phyloP scores from a whole-genome alignment of 768 basidiomycete species.

The Pleurotus sapidus region DNA sequence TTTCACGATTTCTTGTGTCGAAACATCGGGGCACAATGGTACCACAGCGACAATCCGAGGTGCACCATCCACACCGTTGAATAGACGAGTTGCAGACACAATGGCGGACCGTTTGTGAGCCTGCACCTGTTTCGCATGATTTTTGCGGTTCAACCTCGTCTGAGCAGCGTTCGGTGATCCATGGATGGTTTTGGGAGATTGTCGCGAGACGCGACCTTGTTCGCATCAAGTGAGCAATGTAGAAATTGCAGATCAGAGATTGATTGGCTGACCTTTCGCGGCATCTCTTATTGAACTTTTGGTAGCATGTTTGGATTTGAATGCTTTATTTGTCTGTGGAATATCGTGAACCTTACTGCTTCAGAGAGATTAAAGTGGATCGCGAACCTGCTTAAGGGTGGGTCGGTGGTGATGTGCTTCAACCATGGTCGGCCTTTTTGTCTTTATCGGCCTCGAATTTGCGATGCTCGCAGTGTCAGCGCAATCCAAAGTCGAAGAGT shows the following conservation, averaged over 20 bases:
- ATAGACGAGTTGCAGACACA: slow-evolving; percentile 71
- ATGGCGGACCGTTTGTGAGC: slow-evolving; percentile 65
- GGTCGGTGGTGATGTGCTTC: slow-evolving; percentile 70
- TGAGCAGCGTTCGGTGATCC: slow-evolving; percentile 58
- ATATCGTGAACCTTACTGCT: not conserved
- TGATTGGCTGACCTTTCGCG: slow-evolving; percentile 63
- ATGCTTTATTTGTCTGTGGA: slow-evolving; percentile 80
- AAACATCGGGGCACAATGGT: slow-evolving; percentile 72
- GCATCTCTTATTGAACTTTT: slow-evolving; percentile 82
- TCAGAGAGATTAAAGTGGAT: not conserved
- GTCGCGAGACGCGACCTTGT: slow-evolving; percentile 55
- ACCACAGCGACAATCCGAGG: slow-evolving; percentile 88
- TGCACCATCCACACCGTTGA: slow-evolving; percentile 72
- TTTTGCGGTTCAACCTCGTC: slow-evolving; percentile 73
- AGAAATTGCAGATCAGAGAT: not conserved
- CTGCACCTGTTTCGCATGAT: slow-evolving; percentile 84
- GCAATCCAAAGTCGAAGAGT: not conserved
- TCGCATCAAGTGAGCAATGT: not conserved
- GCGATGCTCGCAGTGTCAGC: not conserved
- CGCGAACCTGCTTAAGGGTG: slow-evolving; percentile 77
- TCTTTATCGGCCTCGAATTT: not conserved
- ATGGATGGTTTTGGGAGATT: slow-evolving; percentile 50
- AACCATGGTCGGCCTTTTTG: slow-evolving; percentile 23
- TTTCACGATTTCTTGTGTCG: slow-evolving; percentile 44
- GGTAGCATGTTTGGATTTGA: slow-evolving; percentile 88